Percentiles rank a stretch among this genome's conserved stretches.
phyloP scores from a whole-genome alignment of 345 rosid species.

The Moringa oleifera region DNA sequence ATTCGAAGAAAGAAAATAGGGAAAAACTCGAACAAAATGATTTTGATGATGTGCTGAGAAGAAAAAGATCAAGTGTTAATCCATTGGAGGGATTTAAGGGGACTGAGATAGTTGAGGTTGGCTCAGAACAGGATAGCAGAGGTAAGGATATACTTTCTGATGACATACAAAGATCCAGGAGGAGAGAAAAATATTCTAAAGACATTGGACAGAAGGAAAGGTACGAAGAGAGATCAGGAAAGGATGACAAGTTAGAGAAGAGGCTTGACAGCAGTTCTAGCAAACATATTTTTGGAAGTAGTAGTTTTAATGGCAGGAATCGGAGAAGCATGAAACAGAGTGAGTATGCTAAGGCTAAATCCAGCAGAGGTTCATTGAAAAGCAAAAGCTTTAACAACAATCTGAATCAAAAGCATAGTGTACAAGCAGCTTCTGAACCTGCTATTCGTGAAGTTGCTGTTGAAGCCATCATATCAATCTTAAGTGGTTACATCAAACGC shows the following conservation, averaged over 20 bases:
- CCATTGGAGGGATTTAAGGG: slow-evolving; percentile 14
- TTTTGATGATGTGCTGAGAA: slow-evolving; percentile 18
- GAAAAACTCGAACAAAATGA: slow-evolving; percentile 12
- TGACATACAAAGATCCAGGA: slow-evolving; percentile 15
- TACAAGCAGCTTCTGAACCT: slow-evolving; percentile 25
- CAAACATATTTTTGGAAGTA: slow-evolving; percentile 15
- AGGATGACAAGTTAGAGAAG: slow-evolving; percentile 17
- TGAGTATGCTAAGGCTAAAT: slow-evolving; percentile 18
- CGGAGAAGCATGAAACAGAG: slow-evolving; percentile 23
- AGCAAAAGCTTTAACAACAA: slow-evolving; percentile 21
- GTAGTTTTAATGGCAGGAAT: slow-evolving; percentile 10
- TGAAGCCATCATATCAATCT: slow-evolving; percentile 48
- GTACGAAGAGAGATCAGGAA: slow-evolving; percentile 12
- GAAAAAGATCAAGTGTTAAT: slow-evolving; percentile 5
- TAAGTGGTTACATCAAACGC: slow-evolving; percentile 36
- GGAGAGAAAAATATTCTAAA: slow-evolving; percentile 15
- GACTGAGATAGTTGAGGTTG: slow-evolving; percentile 38
- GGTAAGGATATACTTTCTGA: slow-evolving; percentile 32
- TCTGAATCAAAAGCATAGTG: slow-evolving; percentile 15
- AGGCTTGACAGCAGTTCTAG: slow-evolving; percentile 15
- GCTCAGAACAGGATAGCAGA: slow-evolving; percentile 22
- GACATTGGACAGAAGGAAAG: slow-evolving; percentile 11
- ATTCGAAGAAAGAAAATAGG: slow-evolving; percentile 12
- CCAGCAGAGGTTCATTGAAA: slow-evolving; percentile 23
- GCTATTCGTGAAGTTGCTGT: slow-evolving; percentile 65